Base-by-base conservation (phyloP, 805 yeast species). In the Ogataea pini region DNA sequence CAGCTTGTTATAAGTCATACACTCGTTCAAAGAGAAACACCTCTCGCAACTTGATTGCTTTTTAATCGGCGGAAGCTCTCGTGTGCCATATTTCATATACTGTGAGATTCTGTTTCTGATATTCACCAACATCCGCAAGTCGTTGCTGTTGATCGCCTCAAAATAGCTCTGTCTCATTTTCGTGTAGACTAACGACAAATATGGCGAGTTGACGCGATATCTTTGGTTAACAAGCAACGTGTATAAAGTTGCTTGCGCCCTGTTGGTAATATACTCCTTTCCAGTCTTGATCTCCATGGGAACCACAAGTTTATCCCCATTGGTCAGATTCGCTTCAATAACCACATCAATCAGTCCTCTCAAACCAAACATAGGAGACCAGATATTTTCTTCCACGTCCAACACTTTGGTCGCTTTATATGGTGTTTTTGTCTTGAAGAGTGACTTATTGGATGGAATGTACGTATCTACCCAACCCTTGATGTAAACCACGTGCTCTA, bases 201-300 rank as follows among this genome's bases (percentile, higher is more conserved):
- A 79, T 3, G 76, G 72, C 2, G 86, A 78, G 18, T 85, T 83
- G 36, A 86, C 68, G 33, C 81, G 84, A 63, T 92, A 92, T 20
- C 95, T 71, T 53, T 94, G 98, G 40, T 82, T 80, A 58, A 89
- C 76, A 48, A 94, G 68, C 13, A 92, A 67, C 0, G 96, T 82
- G 61, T 94, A 94, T 6, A 94, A 69, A 0, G 91, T 76, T 0
- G 94, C 85, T 64, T 94, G 99, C 0, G 96, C 96, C 43, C 86
- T 82, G 64, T 94, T 97, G 3, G 84, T 67, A 4, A 85, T 64
- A 32, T 81, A 73, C 40, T 79, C 80, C 27, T 74, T 67, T 0
- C 98, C 97, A 0, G 98, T 89, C 62, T 94, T 94, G 49, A 94
- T 81, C 63, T 94, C 99, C 69, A 94, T 72, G 0, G 97, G 98